Percentiles rank a stretch among this genome's conserved stretches.
These are phyloP conservation scores for Apiospora pterosperma DNA, from an alignment of 2,329 filamentous ascomycete species.

Conservation along the genomic window DNA sequence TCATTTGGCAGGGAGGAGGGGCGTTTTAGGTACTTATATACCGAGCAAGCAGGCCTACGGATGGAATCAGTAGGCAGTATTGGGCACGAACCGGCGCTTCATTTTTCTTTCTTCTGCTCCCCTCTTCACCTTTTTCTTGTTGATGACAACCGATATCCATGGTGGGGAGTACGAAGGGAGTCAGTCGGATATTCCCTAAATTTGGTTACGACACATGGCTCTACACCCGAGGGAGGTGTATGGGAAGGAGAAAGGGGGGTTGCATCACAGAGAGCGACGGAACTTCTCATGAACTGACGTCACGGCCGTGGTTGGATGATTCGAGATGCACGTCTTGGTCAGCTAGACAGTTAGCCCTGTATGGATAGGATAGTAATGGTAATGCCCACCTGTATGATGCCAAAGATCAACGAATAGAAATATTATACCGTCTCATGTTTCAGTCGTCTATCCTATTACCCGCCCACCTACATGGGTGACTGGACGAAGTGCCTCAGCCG, in stretches of 20 bases:
- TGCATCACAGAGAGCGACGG: background rate
- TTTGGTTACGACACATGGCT: background rate
- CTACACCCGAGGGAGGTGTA: background rate
- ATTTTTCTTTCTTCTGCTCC: background rate
- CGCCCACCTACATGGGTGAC: background rate
- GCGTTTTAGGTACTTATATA: background rate
- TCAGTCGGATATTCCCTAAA: background rate
- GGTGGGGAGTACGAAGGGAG: background rate
- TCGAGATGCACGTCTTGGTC: slow-evolving; percentile 7
- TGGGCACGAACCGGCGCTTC: background rate
- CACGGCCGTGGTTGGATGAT: background rate
- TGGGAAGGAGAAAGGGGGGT: background rate
- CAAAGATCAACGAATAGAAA: background rate
- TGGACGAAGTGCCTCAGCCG: background rate
- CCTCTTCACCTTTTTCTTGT: background rate
- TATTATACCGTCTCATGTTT: background rate
- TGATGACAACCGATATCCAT: background rate
- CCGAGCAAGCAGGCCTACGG: background rate
- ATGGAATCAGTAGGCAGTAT: background rate
- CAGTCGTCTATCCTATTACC: background rate
- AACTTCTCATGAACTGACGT: background rate
- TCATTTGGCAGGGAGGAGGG: background rate
- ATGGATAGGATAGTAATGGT: slow-evolving; percentile 18
- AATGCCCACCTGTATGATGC: slow-evolving; percentile 18
- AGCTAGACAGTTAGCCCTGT: slow-evolving; percentile 7